These are phyloP conservation scores for Trichoderma oligosporum DNA, from an alignment of 2,329 filamentous ascomycete genomes.

Conservation along the genomic window DNA sequence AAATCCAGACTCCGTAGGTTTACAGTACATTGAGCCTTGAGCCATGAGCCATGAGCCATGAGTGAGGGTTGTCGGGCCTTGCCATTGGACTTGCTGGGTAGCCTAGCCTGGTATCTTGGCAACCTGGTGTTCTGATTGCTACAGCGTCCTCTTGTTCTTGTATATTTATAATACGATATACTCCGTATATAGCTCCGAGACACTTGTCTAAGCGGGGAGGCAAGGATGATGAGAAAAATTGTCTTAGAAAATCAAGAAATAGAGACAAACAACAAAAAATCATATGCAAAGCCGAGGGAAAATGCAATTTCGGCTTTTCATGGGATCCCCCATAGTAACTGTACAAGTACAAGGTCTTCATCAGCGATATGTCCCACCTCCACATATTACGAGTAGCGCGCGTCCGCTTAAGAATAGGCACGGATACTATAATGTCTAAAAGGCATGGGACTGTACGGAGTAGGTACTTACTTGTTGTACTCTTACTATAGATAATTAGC, in stretches of 20 bases:
- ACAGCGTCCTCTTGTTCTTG: no score
- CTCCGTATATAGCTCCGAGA: no score
- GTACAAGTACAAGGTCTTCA: neutral
- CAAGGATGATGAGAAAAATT: no score
- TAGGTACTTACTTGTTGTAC: no score
- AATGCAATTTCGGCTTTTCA: neutral
- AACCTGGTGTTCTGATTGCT: no score
- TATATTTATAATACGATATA: no score
- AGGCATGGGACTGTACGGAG: neutral
- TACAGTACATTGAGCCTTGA: no score
- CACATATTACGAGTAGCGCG: slow-evolving; percentile 5
- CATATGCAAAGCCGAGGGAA: slow-evolving; percentile 11
- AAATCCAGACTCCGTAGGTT: neutral
- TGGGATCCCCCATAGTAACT: neutral
- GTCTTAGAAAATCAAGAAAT: no score
- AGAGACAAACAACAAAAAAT: neutral
- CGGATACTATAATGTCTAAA: neutral
- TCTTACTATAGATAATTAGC: no score
- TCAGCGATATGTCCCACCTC: neutral
- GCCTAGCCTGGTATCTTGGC: neutral
- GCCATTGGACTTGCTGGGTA: neutral
- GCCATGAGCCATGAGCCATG: no score
- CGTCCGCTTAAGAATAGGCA: neutral
- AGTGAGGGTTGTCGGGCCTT: slow-evolving; percentile 5
- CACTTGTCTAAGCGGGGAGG: no score